Evolutionary conservation across 164 flowering plant genomes (phyloP), one percentile per base, ranked within the genome.

Genomic region (Dillenia turbinata): DNA sequence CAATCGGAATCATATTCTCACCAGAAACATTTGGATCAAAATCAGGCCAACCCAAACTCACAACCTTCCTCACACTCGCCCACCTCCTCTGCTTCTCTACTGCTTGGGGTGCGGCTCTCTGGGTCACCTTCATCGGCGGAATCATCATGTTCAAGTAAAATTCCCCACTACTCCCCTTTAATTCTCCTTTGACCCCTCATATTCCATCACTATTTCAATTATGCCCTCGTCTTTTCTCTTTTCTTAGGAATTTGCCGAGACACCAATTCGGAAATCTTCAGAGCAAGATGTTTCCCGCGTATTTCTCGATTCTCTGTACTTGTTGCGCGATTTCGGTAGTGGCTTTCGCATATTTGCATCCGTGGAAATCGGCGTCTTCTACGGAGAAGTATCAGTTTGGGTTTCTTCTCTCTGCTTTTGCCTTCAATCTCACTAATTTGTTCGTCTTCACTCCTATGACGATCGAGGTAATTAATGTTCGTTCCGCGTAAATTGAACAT

Each of bases 71-170:
- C 22, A 91, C 82, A 62, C 81, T 94, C 26, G 79, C 83, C 54
- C 99, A 91, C 62, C 85, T 94, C 40, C 81, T 94, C 64, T 63
- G 94, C 78, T 94, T 91, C 83, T 73, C 97, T 64, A 85, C 97
- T 8, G 83, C 96, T 24, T 89, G 77, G 75, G 99, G 97, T n/a
- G 84, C 93, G 2, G 92, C 96, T 64, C 86, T 91, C 15, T 91
- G 97, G 99, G 96, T 87, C 71, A 94, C 99, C 65, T 94, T 91
- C 85, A 87, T 91, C 75, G 99, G 99, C 62, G 97, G 96, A 64
- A 91, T 94, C 83, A 94, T 94, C 81, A 94, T 94, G 99, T 91
- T 89, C 90, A 94, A 91, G 99, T 94, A 80, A n/a, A 13, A 33
- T 55, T 22, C 50, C 24, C 47, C 63, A 12, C 7, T 9, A 22